These are phyloP conservation scores for Pugionium dolabratum DNA, from an alignment of 345 rosid species.

Conservation along the genomic window DNA sequence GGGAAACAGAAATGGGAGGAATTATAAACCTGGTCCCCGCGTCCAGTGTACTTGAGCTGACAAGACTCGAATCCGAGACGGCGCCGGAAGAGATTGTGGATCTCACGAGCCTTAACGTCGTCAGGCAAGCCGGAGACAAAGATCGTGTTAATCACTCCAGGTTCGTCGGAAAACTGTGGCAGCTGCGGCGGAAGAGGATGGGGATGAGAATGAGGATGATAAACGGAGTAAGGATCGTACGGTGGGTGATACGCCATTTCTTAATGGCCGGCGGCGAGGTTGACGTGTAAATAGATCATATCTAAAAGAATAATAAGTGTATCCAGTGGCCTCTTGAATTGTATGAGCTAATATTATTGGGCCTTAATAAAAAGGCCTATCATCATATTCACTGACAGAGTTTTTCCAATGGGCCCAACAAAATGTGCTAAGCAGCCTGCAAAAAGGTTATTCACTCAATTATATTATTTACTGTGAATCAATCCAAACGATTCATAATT, in stretches of 20 bases:
- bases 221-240: constrained; percentile 63
- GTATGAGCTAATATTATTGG: background rate
- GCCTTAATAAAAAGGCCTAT: background rate
- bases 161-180: constrained; percentile 38
- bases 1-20: background rate
- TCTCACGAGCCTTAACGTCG: constrained; percentile 86
- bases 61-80: constrained; percentile 73
- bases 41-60: constrained; percentile 94
- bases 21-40: constrained; percentile 73
- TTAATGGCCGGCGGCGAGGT: constrained; percentile 24
- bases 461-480: no score
- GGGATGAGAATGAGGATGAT: constrained; percentile 27
- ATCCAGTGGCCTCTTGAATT: background rate
- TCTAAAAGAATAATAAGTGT: background rate
- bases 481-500: constrained; percentile 3
- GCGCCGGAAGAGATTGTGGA: constrained; percentile 85
- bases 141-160: constrained; percentile 63
- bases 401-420: no score
- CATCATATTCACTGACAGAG: background rate
- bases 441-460: no score
- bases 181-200: constrained; percentile 21
- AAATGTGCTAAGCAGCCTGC: no score
- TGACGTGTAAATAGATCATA: constrained; percentile 9
- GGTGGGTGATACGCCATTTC: constrained; percentile 56
- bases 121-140: constrained; percentile 88